Evolutionary conservation across 164 flowering plant species (phyloP).

Genomic region (Stephania yunnanensis): DNA sequence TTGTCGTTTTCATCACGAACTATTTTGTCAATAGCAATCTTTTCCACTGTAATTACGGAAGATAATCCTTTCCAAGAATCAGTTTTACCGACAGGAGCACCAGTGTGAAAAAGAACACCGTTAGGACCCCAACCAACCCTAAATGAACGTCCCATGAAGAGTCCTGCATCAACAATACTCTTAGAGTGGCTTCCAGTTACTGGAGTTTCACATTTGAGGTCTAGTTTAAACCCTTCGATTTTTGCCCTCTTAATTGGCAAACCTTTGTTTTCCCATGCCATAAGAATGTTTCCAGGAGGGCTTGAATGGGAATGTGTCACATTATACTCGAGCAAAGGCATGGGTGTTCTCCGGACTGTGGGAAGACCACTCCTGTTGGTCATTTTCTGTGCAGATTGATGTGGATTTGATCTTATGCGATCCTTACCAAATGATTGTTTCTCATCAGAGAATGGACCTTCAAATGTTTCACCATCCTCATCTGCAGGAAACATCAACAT

Average conservation of each 20-base stretch:
- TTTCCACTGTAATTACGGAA: constrained; percentile 76
- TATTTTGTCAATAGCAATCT: constrained; percentile 73
- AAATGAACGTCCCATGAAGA: constrained; percentile 97
- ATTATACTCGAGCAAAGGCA: constrained; percentile 68
- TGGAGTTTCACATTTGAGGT: constrained; percentile 61
- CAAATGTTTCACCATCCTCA: constrained; percentile 45
- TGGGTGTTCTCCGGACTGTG: constrained; percentile 56
- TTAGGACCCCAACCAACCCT: constrained; percentile 99
- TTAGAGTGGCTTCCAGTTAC: constrained; percentile 50
- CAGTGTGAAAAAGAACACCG: constrained; percentile 78
- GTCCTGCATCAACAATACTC: constrained; percentile 82
- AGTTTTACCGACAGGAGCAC: constrained; percentile 43
- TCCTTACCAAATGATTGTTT: constrained; percentile 34
- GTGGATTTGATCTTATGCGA: constrained; percentile 34
- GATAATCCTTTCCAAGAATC: constrained; percentile 41
- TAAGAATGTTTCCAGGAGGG: constrained; percentile 53
- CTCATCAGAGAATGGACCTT: constrained; percentile 27
- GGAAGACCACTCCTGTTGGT: constrained; percentile 42
- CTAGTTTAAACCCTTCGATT: constrained; percentile 69
- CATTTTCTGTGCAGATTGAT: constrained; percentile 27
- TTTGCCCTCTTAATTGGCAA: constrained; percentile 38
- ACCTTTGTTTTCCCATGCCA: constrained; percentile 64
- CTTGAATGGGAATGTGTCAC: constrained; percentile 36
- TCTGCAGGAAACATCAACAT: constrained; percentile 72
- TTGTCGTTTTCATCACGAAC: constrained; percentile 72